Conservation (phyloP, 768 basidiomycete genomes). For the Xanthoconium purpureum region DNA sequence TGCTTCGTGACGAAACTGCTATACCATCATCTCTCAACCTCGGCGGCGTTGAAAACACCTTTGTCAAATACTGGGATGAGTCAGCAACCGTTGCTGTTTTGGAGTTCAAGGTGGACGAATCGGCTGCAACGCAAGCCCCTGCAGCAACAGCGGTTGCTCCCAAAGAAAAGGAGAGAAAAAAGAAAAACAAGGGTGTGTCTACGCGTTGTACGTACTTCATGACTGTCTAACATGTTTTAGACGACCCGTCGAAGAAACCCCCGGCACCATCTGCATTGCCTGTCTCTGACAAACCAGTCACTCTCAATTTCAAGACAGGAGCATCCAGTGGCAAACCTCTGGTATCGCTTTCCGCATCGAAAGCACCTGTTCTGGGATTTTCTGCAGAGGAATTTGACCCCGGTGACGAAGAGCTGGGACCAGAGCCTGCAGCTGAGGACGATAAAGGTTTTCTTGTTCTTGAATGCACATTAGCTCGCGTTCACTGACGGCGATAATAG, state of each 20-base stretch:
- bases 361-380: conserved; percentile 53
- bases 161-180: conserved; percentile 60
- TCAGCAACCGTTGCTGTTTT: conserved; percentile 69
- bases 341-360: conserved; percentile 25
- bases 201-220: not conserved
- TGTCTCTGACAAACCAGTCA: conserved; percentile 78
- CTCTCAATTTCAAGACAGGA: conserved; percentile 63
- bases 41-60: conserved; percentile 69
- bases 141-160: conserved; percentile 42
- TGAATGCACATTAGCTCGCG: not conserved
- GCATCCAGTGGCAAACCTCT: conserved; percentile 17
- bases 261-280: conserved; percentile 66
- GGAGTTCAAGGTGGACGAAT: conserved; percentile 75
- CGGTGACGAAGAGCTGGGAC: conserved; percentile 41
- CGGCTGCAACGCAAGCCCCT: conserved; percentile 28
- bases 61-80: conserved; percentile 94
- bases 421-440: conserved; percentile 47
- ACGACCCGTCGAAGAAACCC: conserved; percentile 36
- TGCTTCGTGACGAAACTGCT: conserved; percentile 75
- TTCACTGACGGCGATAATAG: conserved; percentile 28
- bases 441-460: conserved; percentile 28
- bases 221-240: conserved; percentile 18
- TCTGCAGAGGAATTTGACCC: conserved; percentile 58
- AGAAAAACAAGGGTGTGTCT: conserved; percentile 50
- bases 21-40: conserved; percentile 62